A percentile compares a stretch with the other conserved stretches of the same genome.
Evolutionary conservation across 169 alveolate species (phyloP).

Genomic region (Prorocentrum cordatum): DNA sequence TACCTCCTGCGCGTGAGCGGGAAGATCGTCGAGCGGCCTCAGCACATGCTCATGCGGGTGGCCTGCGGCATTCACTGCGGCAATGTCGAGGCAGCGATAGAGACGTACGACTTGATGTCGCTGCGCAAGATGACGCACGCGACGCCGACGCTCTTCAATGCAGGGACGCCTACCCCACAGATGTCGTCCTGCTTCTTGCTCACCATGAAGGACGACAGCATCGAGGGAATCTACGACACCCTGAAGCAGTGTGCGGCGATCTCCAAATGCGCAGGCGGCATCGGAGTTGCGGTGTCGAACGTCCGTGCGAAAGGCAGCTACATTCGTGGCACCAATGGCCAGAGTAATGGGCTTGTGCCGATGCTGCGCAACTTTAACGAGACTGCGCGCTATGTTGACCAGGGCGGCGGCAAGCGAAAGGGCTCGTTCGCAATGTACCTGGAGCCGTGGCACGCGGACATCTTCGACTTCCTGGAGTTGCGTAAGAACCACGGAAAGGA

Average conservation of each 20-base stretch:
- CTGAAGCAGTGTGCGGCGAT: conserved; percentile 86
- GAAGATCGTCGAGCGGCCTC: conserved; percentile 95
- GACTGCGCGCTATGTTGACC: conserved; percentile 79
- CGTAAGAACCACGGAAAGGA: conserved; percentile 95
- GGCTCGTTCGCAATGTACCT: conserved; percentile 96
- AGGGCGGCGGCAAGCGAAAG: conserved; percentile 91
- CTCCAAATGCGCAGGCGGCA: conserved; percentile 94
- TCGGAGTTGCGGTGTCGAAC: too few species aligned
- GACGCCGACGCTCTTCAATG: conserved; percentile 95
- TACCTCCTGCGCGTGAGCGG: conserved; percentile 75
- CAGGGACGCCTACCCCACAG: conserved; percentile 73
- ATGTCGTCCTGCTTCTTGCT: conserved; percentile 85
- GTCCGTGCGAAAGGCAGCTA: conserved; percentile 93
- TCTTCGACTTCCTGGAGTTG: conserved; percentile 89
- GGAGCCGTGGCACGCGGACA: conserved; percentile 99
- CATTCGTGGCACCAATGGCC: conserved; percentile 97
- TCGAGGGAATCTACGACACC: conserved; percentile 94
- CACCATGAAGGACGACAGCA: conserved; percentile 88
- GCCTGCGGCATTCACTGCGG: conserved; percentile 94
- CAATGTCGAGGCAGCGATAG: neutral
- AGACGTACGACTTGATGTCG: conserved; percentile 54
- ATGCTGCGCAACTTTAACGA: conserved; percentile 89
- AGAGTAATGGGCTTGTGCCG: conserved; percentile 96
- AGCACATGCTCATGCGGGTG: conserved; percentile 96
- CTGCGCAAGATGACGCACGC: conserved; percentile 90